A percentile compares a stretch with the other conserved stretches of the same genome.
phyloP scores from a whole-genome alignment of 257 asterid species.

The Handroanthus guayacan region DNA sequence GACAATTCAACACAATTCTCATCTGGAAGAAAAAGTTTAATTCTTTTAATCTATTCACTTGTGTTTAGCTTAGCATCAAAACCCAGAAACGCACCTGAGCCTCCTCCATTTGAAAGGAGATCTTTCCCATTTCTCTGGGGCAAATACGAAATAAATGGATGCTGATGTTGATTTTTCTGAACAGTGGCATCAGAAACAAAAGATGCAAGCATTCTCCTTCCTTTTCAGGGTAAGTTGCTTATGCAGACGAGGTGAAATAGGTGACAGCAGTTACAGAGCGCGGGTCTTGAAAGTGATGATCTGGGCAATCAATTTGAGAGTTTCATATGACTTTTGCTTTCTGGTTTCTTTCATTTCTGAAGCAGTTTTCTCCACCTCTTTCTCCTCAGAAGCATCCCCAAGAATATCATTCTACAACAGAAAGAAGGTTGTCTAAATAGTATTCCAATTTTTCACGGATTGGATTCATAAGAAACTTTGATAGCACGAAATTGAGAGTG shows the following conservation, averaged over 20 bases:
- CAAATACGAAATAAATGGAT: conserved; percentile 67
- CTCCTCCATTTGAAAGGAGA: conserved; percentile 69
- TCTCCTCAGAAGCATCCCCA: conserved; percentile 93
- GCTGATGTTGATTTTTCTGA: conserved; percentile 45
- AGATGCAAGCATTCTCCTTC: conserved; percentile 60
- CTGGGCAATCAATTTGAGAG: conserved; percentile 85
- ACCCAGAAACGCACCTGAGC: conserved; percentile 58
- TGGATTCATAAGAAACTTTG: conserved; percentile 67
- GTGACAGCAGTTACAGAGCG: conserved; percentile 73
- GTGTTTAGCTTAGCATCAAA: too few species aligned
- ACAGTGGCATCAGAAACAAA: conserved; percentile 54
- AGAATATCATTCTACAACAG: conserved; percentile 78
- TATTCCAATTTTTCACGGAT: conserved; percentile 74
- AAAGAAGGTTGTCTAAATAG: conserved; percentile 82
- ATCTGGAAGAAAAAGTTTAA: conserved; percentile 58
- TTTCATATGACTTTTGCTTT: conserved; percentile 86
- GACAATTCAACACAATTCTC: conserved; percentile 73
- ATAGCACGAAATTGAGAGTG: conserved; percentile 79
- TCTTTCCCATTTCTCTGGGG: conserved; percentile 82
- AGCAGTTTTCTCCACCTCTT: conserved; percentile 96
- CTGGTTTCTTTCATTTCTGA: conserved; percentile 95
- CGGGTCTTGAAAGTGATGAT: conserved; percentile 79
- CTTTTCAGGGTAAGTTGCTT: conserved; percentile 82
- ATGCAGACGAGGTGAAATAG: conserved; percentile 65
- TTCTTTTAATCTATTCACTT: neutral